Evolutionary conservation across 352 stramenopile species (phyloP), one percentile per base, ranked within the genome.

Genomic region (Plasmopara muralis): DNA sequence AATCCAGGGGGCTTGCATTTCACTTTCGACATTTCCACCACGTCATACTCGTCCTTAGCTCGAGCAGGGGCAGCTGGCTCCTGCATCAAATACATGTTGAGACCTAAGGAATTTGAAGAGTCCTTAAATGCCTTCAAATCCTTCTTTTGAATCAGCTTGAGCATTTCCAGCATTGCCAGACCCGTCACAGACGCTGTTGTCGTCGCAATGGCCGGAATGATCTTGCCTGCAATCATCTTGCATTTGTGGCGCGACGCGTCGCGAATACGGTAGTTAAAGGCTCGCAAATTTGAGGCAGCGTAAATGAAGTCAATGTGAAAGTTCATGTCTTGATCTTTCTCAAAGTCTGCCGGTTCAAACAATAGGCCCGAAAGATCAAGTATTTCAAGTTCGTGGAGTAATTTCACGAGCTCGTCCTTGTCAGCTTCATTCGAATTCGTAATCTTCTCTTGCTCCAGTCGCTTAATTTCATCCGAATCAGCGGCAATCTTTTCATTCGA

Each of bases 221-320:
- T 99, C 70, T 99, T 99, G 41, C 97, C 97, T 8, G 97, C 97
- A 59, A 99, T 99, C 64, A 98, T 98, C 76, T 99, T 99, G 65
- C 95, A 90, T 55, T 89, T 93, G 67, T 93, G 83, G 35, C 83
- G 83, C 12, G 80, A 87, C 28, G 81, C 80, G 57, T 87, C 66
- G 48, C 74, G 79, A 50, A 93, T 93, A 47, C 82, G 79, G 70
- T 93, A 93, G 65, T 93, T 93, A 44, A 77, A 79, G 34, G 82
- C 93, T 43, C 97, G 89, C 59, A 99, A 74, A 77, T 99, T 99
- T 12, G 94, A 97, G 33, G 96, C 83, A 18, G 95, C 95, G 48
- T 98, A 97, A 16, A 99, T 94, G 68, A 99, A 99, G 54, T 93
- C 73, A 66, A 99, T 98, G 69, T 96, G 83, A 60, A 93, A 93